Conservation (phyloP, 2,329 filamentous ascomycete genomes). For the Fusarium sp. region DNA sequence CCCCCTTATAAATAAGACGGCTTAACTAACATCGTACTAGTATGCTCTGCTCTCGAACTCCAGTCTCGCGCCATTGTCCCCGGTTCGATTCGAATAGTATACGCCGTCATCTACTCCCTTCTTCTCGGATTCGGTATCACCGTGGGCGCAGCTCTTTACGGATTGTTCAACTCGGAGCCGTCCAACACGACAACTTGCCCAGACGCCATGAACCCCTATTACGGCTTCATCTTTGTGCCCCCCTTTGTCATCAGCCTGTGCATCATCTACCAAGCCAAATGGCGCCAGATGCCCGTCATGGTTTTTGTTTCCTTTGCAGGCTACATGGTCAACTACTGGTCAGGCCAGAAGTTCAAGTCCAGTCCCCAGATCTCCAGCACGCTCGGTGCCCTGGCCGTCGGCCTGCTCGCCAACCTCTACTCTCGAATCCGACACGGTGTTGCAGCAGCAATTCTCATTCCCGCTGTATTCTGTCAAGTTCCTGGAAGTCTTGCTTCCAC, state of each 20-base stretch:
- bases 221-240: slow-evolving; percentile 79
- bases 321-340: slow-evolving; percentile 83
- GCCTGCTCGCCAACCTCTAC: slow-evolving; percentile 82
- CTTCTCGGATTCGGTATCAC: slow-evolving; percentile 81
- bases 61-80: slow-evolving; percentile 78
- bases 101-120: slow-evolving; percentile 79
- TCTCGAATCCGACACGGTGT: slow-evolving; percentile 70
- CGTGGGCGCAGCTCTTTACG: slow-evolving; percentile 74
- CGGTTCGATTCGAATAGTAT: slow-evolving; percentile 80
- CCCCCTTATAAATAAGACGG: not conserved
- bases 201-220: slow-evolving; percentile 58
- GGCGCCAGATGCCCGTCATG: slow-evolving; percentile 85
- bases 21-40: slow-evolving; percentile 42
- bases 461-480: slow-evolving; percentile 64
- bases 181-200: slow-evolving; percentile 60
- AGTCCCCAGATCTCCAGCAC: slow-evolving; percentile 83
- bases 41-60: slow-evolving; percentile 69
- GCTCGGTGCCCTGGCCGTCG: slow-evolving; percentile 81
- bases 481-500: slow-evolving; percentile 63
- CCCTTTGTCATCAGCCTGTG: slow-evolving; percentile 80
- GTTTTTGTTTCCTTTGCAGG: slow-evolving; percentile 78
- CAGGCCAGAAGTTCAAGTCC: slow-evolving; percentile 72
- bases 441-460: slow-evolving; percentile 62
- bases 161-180: slow-evolving; percentile 69
- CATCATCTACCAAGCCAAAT: slow-evolving; percentile 84